These are phyloP conservation scores for Massarina eburnea DNA, from an alignment of 2,329 filamentous ascomycete species.

Conservation along the genomic window DNA sequence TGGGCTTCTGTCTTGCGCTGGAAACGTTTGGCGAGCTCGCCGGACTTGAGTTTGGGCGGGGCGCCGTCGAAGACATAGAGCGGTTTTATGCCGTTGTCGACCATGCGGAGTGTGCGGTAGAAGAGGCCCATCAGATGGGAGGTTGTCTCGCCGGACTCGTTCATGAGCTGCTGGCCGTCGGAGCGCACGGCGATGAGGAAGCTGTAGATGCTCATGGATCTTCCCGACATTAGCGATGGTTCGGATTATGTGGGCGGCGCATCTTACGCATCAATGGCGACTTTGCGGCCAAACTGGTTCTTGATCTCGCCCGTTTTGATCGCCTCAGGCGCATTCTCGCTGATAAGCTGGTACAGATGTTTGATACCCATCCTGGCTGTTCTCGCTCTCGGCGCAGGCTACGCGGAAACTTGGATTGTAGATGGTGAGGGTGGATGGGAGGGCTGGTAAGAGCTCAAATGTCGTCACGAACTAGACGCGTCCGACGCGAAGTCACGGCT, in stretches of 20 bases:
- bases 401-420: slow-evolving; percentile 9
- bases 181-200: slow-evolving; percentile 97
- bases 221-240: slow-evolving; percentile 38
- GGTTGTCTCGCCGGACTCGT: slow-evolving; percentile 91
- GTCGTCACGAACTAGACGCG: slow-evolving; percentile 35
- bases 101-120: slow-evolving; percentile 96
- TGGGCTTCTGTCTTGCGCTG: slow-evolving; percentile 91
- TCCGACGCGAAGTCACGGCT: slow-evolving; percentile 34
- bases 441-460: slow-evolving; percentile 12
- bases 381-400: not conserved
- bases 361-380: slow-evolving; percentile 43
- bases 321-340: slow-evolving; percentile 88
- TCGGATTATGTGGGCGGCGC: not conserved
- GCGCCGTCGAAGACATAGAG: slow-evolving; percentile 98
- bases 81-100: slow-evolving; percentile 98
- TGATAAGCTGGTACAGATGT: slow-evolving; percentile 52
- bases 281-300: slow-evolving; percentile 96
- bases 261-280: slow-evolving; percentile 75
- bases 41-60: slow-evolving; percentile 95
- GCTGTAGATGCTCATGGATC: slow-evolving; percentile 98
- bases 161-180: slow-evolving; percentile 94
- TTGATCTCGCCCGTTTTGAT: slow-evolving; percentile 98
- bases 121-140: slow-evolving; percentile 99
- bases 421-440: slow-evolving; percentile 18
- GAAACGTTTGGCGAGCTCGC: slow-evolving; percentile 93